These are phyloP conservation scores for Linnemannia schmuckeri DNA, from an alignment of 192 early-diverging fungal genomes.

Conservation along the genomic window DNA sequence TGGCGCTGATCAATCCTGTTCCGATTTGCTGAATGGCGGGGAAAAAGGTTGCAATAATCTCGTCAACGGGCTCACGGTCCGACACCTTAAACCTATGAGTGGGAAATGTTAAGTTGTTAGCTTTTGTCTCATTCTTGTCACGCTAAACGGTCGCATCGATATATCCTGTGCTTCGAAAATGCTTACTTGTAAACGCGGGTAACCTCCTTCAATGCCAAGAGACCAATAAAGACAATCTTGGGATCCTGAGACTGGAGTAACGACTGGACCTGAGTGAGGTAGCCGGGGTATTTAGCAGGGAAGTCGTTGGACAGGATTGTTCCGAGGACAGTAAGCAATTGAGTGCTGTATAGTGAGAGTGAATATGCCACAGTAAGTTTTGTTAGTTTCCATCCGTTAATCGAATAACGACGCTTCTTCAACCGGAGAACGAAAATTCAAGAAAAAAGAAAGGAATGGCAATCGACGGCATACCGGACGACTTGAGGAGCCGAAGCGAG, in stretches of 20 bases:
- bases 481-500: conserved; percentile 77
- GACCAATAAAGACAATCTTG: conserved; percentile 79
- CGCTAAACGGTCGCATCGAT: neutral
- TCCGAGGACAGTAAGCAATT: conserved; percentile 83
- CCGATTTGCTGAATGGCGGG: conserved; percentile 85
- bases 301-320: conserved; percentile 85
- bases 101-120: neutral
- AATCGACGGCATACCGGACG: conserved; percentile 70
- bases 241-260: conserved; percentile 76
- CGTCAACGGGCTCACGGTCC: conserved; percentile 75
- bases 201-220: conserved; percentile 84
- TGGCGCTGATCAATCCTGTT: conserved; percentile 67
- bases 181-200: conserved; percentile 83
- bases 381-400: neutral
- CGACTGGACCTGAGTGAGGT: conserved; percentile 73
- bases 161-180: neutral
- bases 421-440: neutral
- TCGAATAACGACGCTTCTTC: neutral
- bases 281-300: conserved; percentile 85
- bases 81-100: conserved; percentile 70
- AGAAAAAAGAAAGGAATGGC: neutral
- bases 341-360: conserved; percentile 59
- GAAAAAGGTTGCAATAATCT: conserved; percentile 82
- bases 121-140: neutral
- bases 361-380: conserved; percentile 1